Base-by-base conservation (phyloP, 495 filamentous ascomycete species). In the Aspergillus indologenus region DNA sequence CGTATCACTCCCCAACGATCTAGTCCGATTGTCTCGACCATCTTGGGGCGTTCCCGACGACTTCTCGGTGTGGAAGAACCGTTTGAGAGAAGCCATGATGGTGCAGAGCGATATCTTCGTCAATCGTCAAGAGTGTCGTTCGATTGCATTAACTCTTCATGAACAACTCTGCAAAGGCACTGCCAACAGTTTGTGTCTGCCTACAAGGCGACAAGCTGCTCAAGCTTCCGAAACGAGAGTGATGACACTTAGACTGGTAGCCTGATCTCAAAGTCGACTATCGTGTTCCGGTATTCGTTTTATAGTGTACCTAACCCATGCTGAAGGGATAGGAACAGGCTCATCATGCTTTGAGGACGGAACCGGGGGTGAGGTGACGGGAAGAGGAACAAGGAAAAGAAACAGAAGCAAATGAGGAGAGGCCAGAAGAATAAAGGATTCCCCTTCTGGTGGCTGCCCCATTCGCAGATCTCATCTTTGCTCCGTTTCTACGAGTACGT, bases 61-160 rank as follows among this genome's bases (percentile, higher is more conserved):
- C 54, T 65, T 71, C n/a, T 75, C 74, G 47, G 65, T 44, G 18
- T 68, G 66, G 45, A 78, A 78, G 9, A 78, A 60, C 24, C 68
- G 73, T 62, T 66, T 73, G 44, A 78, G 56, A 34, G 60, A 68
- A 52, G 72, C 75, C 74, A 78, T 77, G 5, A 57, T 71, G 43
- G 42, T 34, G 44, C 20, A 6, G 34, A 40, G 6, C 5, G 26
- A 29, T 40, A 11, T 15, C 26, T 29, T 40, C 34, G 12, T 40
- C 5, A 14, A 40, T n/a, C 34, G 34, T 15, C 12, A 6, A 40
- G 6, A 54, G 51, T 54, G 43, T 26, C 42, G 31, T 42, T 19
- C 22, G 3, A 18, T 14, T 44, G 20, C 12, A 21, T 29, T 9
- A 54, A 21, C 18, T 14, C 34, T 2, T 40, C 5, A 11, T 2